Evolutionary conservation across 2,329 filamentous ascomycete species (phyloP), one percentile per base, ranked within the genome.

Genomic region (Aspergillus luchuensis): DNA sequence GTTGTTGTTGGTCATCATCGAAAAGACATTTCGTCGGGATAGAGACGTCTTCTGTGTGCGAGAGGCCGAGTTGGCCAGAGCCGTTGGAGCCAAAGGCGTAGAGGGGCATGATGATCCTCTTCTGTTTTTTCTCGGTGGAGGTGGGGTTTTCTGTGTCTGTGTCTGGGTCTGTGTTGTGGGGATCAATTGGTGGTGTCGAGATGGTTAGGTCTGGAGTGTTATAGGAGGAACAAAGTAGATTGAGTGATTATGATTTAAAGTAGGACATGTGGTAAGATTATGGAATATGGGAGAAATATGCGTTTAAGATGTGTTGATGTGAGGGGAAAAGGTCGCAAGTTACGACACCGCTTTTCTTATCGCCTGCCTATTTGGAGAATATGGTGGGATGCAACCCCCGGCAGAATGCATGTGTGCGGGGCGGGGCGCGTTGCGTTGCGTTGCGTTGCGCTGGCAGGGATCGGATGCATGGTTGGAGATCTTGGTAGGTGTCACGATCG

Each of bases 1-100:
- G 17, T 19, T 21, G 66, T 38, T 76, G 72, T 28, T 50, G 25
- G 2, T 43, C 11, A 45, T 74, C 72, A 2, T 79, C 74, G 73
- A 91, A 89, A n/a, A 84, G 67, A 64, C 86, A 87, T 63, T 78
- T 80, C 63, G 88, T 85, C 1, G 89, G 89, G 0, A 85, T 79
- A 1, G 88, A 89, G 51, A 91, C 86, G 69, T 92, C 90, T 71
- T 91, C 86, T 62, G 80, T 82, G 73, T 92, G 89, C 19, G 86
- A 86, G 60, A 92, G 84, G 43, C 88, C 89, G 8, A 93, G 81
- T 71, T 93, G 90, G 36, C 89, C 89, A 1, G 87, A 91, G 48
- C 89, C 88, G 69, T 93, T 93, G 4, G 91, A 93, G 33, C 90
- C 90, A 50, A 92, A 81, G 2, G 90, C 84, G 68, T 88, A 91